Conservation (phyloP, 2,329 filamentous ascomycete genomes). For the Pyricularia pennisetigena region DNA sequence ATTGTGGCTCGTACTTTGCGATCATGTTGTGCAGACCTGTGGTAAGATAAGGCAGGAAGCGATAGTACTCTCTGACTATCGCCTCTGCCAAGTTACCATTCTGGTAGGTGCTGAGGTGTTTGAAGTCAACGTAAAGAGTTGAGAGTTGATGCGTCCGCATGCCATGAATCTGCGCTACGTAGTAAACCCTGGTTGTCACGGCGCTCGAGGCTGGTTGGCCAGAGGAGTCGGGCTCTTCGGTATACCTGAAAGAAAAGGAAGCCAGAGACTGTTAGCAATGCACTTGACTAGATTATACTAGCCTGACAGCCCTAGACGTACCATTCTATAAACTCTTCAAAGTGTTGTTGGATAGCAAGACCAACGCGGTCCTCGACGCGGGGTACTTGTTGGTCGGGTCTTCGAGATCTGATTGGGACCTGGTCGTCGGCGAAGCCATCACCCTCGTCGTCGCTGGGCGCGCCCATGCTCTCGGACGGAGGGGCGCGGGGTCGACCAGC, state of each 20-base stretch:
- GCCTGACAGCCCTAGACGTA: constrained; percentile 26
- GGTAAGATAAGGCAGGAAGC: constrained; percentile 85
- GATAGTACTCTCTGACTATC: constrained; percentile 85
- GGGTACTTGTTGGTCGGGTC: constrained; percentile 46
- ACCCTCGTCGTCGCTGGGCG: constrained; percentile 51
- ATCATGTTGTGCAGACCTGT: constrained; percentile 87
- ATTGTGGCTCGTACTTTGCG: constrained; percentile 85
- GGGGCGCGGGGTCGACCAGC: constrained; percentile 44
- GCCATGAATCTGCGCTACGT: constrained; percentile 73
- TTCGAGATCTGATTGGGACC: constrained; percentile 40
- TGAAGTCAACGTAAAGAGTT: constrained; percentile 80
- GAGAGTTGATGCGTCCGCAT: constrained; percentile 68
- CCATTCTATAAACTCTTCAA: constrained; percentile 73
- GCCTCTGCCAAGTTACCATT: constrained; percentile 77
- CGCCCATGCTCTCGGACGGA: constrained; percentile 52
- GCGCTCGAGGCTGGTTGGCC: constrained; percentile 58
- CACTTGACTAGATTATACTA: background rate
- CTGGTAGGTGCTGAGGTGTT: constrained; percentile 67
- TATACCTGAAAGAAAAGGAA: constrained; percentile 37
- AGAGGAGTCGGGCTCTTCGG: constrained; percentile 58
- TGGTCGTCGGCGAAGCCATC: constrained; percentile 57
- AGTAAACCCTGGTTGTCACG: constrained; percentile 68
- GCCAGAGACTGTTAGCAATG: background rate
- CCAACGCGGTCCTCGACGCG: constrained; percentile 70
- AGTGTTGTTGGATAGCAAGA: constrained; percentile 63